Evolutionary conservation across 1,284 basidiomycete species (phyloP).

Genomic region (Apiotrichum montevideense): DNA sequence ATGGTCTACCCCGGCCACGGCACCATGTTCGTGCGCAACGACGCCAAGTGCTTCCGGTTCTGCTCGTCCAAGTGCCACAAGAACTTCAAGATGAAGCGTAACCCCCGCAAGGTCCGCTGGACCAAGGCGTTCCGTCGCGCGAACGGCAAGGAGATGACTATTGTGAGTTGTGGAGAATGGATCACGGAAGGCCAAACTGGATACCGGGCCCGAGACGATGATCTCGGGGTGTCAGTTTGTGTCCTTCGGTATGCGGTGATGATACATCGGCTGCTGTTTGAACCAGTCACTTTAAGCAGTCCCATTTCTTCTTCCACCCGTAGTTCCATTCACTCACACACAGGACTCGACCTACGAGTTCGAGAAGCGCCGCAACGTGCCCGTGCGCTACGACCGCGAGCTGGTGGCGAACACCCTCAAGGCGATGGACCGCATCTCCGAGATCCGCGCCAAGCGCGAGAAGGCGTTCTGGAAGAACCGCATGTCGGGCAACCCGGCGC

Average conservation of each 20-base stretch:
- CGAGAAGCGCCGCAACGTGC: conserved; percentile 97
- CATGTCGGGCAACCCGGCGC: conserved; percentile 61
- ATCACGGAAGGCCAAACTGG: no score
- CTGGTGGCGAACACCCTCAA: conserved; percentile 89
- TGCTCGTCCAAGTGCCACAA: conserved; percentile 98
- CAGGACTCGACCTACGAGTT: conserved; percentile 98
- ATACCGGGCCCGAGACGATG: no score
- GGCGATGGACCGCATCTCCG: conserved; percentile 92
- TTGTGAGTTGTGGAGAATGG: conserved; percentile 56
- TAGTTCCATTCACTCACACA: conserved; percentile 1
- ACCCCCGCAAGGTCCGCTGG: conserved; percentile 98
- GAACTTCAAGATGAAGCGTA: conserved; percentile 99
- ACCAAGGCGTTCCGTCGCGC: conserved; percentile 99
- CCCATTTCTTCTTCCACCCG: no score
- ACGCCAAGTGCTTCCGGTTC: conserved; percentile 93
- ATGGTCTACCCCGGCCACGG: conserved; percentile 94
- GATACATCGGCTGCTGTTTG: no score
- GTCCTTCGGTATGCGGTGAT: no score
- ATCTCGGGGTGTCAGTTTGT: no score
- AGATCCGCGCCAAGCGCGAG: conserved; percentile 87
- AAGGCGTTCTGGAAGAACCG: conserved; percentile 96
- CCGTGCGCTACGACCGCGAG: conserved; percentile 95
- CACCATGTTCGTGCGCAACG: conserved; percentile 92
- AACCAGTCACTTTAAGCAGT: background rate
- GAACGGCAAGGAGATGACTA: conserved; percentile 99